These are phyloP conservation scores for Magnusiomyces fungicola DNA, from an alignment of 1,139 yeast genomes.

Conservation along the genomic window DNA sequence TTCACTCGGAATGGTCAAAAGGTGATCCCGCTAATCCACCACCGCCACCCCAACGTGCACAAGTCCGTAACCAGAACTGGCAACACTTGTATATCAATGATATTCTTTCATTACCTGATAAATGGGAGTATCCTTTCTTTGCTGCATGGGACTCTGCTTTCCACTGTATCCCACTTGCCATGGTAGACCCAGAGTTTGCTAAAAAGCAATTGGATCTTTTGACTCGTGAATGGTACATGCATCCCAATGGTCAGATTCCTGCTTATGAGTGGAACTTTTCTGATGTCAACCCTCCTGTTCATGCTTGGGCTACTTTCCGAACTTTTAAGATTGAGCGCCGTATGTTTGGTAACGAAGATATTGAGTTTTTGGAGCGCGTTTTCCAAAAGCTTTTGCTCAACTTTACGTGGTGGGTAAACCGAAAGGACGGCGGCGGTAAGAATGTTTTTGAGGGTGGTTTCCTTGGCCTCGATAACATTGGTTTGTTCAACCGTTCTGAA, in stretches of 20 bases:
- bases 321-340: constrained; percentile 86
- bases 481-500: constrained; percentile 89
- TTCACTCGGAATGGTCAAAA: constrained; percentile 79
- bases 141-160: constrained; percentile 98
- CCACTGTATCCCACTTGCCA: constrained; percentile 90
- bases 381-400: constrained; percentile 85
- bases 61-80: constrained; percentile 86
- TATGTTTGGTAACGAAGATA: constrained; percentile 74
- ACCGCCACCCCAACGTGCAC: constrained; percentile 75
- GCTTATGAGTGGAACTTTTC: constrained; percentile 97
- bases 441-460: constrained; percentile 95
- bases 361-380: constrained; percentile 80
- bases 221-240: constrained; percentile 97
- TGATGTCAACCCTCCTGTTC: constrained; percentile 96
- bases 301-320: constrained; percentile 94
- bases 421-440: constrained; percentile 83
- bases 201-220: constrained; percentile 81
- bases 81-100: constrained; percentile 85
- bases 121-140: constrained; percentile 95
- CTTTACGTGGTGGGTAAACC: constrained; percentile 98
- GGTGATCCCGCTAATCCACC: constrained; percentile 78
- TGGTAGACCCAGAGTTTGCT: constrained; percentile 93
- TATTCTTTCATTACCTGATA: constrained; percentile 85
- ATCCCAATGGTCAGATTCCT: constrained; percentile 97
- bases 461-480: constrained; percentile 89